Conservation (phyloP, 352 stramenopile species). For the Pythium folliculosum region DNA sequence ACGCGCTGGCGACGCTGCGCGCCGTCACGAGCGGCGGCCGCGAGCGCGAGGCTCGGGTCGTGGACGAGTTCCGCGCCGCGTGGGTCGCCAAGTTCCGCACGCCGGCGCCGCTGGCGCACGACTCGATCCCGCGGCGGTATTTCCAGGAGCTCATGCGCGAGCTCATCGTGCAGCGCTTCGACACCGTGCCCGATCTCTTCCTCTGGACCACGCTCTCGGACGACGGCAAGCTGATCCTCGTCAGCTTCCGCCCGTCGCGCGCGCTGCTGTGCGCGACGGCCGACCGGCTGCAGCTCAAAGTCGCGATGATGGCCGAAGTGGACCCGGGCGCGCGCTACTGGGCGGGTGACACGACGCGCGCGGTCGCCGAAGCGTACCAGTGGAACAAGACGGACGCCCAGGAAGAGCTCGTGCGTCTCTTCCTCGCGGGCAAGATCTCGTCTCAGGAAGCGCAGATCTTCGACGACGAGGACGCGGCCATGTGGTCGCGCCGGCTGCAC, state of each 20-base stretch:
- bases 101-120: slow-evolving; percentile 36
- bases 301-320: slow-evolving; percentile 52
- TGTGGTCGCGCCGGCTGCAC: slow-evolving; percentile 70
- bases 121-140: slow-evolving; percentile 52
- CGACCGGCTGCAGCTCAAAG: slow-evolving; percentile 42
- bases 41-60: slow-evolving; percentile 40
- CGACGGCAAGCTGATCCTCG: slow-evolving; percentile 35
- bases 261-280: slow-evolving; percentile 48
- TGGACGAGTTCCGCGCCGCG: slow-evolving; percentile 51
- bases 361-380: slow-evolving; percentile 32
- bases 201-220: slow-evolving; percentile 32
- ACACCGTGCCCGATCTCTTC: slow-evolving; percentile 45
- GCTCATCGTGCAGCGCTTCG: slow-evolving; percentile 68
- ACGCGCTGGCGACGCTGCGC: slow-evolving; percentile 53
- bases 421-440: slow-evolving; percentile 61
- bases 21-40: slow-evolving; percentile 48
- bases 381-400: slow-evolving; percentile 47
- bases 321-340: slow-evolving; percentile 48
- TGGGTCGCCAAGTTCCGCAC: slow-evolving; percentile 78
- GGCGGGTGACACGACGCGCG: slow-evolving; percentile 26
- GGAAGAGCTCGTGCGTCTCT: slow-evolving; percentile 71
- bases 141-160: slow-evolving; percentile 73
- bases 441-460: slow-evolving; percentile 68
- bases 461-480: slow-evolving; percentile 46
- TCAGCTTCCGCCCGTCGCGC: slow-evolving; percentile 56